These are phyloP conservation scores for Colletotrichum sp. DNA, from an alignment of 2,329 filamentous ascomycete species.

Conservation along the genomic window DNA sequence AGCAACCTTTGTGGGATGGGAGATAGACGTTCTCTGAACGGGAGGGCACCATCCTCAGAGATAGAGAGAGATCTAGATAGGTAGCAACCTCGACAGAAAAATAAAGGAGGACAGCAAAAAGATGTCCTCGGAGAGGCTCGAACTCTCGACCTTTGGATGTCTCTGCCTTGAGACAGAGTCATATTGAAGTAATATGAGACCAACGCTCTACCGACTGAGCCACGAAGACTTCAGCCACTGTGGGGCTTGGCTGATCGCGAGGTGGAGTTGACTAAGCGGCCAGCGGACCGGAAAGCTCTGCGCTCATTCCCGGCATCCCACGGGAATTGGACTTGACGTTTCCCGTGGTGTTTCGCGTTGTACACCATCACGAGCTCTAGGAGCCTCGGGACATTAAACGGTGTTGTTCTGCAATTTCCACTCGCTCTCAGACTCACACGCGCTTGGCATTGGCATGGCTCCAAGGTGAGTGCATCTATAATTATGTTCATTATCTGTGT, in stretches of 20 bases:
- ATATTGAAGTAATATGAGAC: conserved; percentile 15
- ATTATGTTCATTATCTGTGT: neutral
- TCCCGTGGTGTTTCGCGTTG: neutral
- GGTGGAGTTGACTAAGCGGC: neutral
- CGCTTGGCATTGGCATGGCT: neutral
- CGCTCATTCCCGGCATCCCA: neutral
- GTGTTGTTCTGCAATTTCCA: neutral
- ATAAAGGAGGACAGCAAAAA: neutral
- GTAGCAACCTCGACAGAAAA: rapidly evolving
- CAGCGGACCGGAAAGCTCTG: no score
- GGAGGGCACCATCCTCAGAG: neutral
- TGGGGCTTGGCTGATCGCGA: rapidly evolving
- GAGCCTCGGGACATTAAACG: neutral
- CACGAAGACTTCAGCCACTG: conserved; percentile 2
- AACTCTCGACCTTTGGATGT: conserved; percentile 21
- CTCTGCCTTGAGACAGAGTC: neutral
- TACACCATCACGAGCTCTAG: neutral
- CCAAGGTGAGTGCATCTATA: neutral
- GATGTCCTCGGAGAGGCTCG: conserved; percentile 18
- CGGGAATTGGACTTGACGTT: neutral
- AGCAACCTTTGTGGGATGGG: neutral
- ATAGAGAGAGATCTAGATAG: neutral
- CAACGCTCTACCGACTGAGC: conserved; percentile 22
- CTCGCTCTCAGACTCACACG: neutral
- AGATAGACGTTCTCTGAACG: neutral